These are phyloP conservation scores for Fusarium equiseti DNA, from an alignment of 2,329 filamentous ascomycete genomes.

Conservation along the genomic window DNA sequence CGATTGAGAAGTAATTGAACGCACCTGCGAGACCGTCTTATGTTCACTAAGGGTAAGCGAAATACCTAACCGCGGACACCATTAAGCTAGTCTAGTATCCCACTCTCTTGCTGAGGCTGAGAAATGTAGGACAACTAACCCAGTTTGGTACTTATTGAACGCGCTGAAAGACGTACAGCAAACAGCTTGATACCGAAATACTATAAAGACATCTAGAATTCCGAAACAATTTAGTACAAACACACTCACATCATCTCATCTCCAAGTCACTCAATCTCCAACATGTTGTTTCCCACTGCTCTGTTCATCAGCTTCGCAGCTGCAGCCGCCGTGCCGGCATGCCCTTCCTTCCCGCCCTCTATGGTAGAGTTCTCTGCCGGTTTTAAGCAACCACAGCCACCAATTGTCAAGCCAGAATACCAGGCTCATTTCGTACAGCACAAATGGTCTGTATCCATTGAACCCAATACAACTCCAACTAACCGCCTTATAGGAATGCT, in stretches of 20 bases:
- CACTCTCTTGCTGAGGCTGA: too few relatives aligned
- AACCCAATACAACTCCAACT: too few relatives aligned
- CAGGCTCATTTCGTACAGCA: constrained; percentile 54
- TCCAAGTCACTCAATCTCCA: fast-evolving
- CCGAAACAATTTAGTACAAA: fast-evolving
- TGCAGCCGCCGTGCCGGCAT: neutral
- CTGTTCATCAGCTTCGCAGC: neutral
- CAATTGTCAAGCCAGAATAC: constrained; percentile 50
- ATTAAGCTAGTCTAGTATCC: too few relatives aligned
- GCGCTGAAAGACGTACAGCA: neutral
- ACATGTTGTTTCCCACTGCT: neutral
- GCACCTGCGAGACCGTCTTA: neutral
- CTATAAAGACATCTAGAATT: neutral
- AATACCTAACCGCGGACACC: neutral
- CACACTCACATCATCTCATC: neutral
- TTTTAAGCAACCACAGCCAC: constrained; percentile 52
- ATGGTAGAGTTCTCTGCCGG: constrained; percentile 48
- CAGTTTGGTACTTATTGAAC: constrained; percentile 4
- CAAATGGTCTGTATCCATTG: too few relatives aligned
- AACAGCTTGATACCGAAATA: fast-evolving
- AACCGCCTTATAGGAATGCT: constrained; percentile 51
- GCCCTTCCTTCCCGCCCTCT: constrained; percentile 45
- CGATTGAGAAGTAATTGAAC: constrained; percentile 28
- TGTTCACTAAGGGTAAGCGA: neutral
- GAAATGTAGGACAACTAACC: neutral